Evolutionary conservation across 768 basidiomycete species (phyloP).

Genomic region (Pilatotrama ljubarskyi): DNA sequence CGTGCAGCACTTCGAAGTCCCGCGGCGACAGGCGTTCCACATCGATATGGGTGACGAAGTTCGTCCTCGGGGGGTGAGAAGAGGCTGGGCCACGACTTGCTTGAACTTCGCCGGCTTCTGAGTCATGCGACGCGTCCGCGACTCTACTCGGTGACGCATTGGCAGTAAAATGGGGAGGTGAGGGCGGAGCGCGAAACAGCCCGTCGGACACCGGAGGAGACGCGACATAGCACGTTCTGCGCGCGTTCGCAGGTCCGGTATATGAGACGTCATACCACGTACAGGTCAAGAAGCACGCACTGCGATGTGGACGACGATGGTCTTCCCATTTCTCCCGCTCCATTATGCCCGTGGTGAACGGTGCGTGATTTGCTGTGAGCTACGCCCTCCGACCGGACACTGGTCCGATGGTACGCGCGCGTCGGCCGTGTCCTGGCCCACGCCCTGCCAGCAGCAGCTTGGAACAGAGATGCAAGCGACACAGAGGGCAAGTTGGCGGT

Average conservation of each 20-base stretch:
- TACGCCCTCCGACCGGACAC: conserved; percentile 12
- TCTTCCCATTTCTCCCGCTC: not conserved
- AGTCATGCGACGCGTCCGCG: not conserved
- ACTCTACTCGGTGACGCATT: not conserved
- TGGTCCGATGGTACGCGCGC: conserved; percentile 22
- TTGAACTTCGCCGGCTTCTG: not conserved
- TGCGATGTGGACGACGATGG: conserved; percentile 5
- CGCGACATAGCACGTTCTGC: not conserved
- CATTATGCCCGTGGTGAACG: not conserved
- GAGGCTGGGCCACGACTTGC: not conserved
- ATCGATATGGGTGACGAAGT: not conserved
- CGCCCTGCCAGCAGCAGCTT: conserved; percentile 51
- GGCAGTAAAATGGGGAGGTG: not conserved
- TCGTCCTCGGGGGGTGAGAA: not conserved
- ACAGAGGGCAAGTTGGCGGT: conserved; percentile 25
- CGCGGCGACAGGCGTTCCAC: conserved; percentile 3
- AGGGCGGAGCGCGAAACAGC: not conserved
- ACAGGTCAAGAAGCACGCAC: conserved; percentile 5
- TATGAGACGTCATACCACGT: not conserved
- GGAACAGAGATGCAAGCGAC: conserved; percentile 43
- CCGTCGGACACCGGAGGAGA: not conserved
- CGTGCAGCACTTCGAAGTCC: not conserved
- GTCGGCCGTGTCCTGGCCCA: conserved; percentile 34
- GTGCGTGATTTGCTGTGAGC: not conserved
- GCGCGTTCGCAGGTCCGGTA: not conserved